Percentiles rank a stretch among this genome's conserved stretches.
phyloP scores from a whole-genome alignment of 768 basidiomycete species.

The Lyophyllum atratum region DNA sequence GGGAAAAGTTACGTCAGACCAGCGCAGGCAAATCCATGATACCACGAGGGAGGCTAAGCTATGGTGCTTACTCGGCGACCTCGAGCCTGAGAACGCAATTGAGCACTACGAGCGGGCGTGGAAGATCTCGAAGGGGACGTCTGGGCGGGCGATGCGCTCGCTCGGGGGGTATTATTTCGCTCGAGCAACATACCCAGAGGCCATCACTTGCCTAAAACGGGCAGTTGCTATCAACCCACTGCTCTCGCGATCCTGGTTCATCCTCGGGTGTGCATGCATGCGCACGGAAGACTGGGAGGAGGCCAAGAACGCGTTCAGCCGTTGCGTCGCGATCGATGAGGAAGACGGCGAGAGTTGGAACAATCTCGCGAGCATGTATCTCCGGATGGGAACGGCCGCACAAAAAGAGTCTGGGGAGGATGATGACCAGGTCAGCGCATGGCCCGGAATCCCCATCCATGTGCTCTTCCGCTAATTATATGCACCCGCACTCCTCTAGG shows the following conservation, averaged over 20 bases:
- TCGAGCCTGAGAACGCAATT: slow-evolving; percentile 70
- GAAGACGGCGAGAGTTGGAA: slow-evolving; percentile 99
- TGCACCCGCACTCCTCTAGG: neutral
- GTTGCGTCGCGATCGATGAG: slow-evolving; percentile 90
- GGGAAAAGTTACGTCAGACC: slow-evolving; percentile 51
- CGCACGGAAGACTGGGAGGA: slow-evolving; percentile 83
- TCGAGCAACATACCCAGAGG: slow-evolving; percentile 58
- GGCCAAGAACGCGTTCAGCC: slow-evolving; percentile 78
- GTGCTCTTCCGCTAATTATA: neutral
- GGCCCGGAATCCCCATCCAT: neutral
- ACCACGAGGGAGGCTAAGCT: slow-evolving; percentile 82
- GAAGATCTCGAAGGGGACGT: slow-evolving; percentile 76
- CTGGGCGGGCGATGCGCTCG: slow-evolving; percentile 89
- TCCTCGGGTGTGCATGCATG: slow-evolving; percentile 90
- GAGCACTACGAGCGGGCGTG: slow-evolving; percentile 85
- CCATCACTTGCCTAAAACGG: slow-evolving; percentile 64
- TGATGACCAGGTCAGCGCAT: slow-evolving; percentile 23
- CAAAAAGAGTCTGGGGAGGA: slow-evolving; percentile 26
- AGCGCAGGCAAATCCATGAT: slow-evolving; percentile 52
- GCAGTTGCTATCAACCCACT: slow-evolving; percentile 91
- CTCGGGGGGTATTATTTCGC: slow-evolving; percentile 85
- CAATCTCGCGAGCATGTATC: slow-evolving; percentile 92
- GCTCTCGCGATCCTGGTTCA: slow-evolving; percentile 88
- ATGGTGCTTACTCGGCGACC: slow-evolving; percentile 94
- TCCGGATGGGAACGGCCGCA: slow-evolving; percentile 63